Evolutionary conservation across 179 eudicot genomes (phyloP).

Genomic region (Sideroxylon spinosum): DNA sequence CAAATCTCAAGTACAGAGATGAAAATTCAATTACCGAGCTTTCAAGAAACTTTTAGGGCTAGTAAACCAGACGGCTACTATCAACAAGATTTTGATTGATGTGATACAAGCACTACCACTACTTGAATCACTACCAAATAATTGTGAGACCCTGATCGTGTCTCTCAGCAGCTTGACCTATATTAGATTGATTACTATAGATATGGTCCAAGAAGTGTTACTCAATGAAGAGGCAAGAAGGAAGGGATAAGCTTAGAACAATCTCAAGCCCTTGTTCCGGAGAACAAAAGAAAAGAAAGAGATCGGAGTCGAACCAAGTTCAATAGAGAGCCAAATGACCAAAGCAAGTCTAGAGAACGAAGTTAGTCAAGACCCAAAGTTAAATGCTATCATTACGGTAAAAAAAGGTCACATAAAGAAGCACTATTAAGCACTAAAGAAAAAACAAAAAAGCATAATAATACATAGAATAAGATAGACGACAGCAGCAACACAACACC

Average conservation of each 20-base stretch:
- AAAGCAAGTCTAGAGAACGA: neutral
- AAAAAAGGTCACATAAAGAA: neutral
- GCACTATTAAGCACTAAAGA: neutral
- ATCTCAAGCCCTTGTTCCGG: neutral
- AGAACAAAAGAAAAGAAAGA: neutral
- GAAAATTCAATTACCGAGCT: too few relatives aligned
- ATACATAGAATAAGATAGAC: neutral
- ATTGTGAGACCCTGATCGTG: too few relatives aligned
- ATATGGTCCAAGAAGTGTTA: too few relatives aligned
- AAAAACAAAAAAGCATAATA: neutral
- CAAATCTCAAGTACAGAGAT: too few relatives aligned
- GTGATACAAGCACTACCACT: too few relatives aligned
- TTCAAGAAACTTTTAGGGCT: too few relatives aligned
- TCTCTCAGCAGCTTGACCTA: too few relatives aligned
- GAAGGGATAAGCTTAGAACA: neutral
- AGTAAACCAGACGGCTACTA: too few relatives aligned
- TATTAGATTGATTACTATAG: too few relatives aligned
- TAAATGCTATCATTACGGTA: neutral
- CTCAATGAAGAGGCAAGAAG: slow-evolving; percentile 1
- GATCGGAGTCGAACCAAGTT: neutral
- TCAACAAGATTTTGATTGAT: too few relatives aligned
- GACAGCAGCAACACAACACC: neutral
- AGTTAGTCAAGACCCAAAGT: neutral
- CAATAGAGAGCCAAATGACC: neutral
- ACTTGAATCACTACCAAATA: too few relatives aligned